A percentile compares a stretch with the other conserved stretches of the same genome.
These are phyloP conservation scores for Leccinum subrobustum DNA, from an alignment of 1,284 basidiomycete genomes.

Conservation along the genomic window DNA sequence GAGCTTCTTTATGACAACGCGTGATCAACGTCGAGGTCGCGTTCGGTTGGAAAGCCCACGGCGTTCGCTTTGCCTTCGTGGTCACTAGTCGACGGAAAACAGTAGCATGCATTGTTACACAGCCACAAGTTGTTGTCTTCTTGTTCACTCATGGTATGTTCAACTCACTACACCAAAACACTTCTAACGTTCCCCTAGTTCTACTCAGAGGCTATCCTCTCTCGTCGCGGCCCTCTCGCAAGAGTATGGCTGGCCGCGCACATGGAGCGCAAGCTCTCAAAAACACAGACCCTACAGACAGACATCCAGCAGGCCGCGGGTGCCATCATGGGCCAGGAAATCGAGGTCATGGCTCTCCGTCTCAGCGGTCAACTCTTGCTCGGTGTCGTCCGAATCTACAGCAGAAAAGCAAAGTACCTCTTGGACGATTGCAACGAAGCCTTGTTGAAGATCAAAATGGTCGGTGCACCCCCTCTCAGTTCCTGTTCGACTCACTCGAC, in stretches of 20 bases:
- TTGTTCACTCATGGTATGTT: conserved; percentile 22
- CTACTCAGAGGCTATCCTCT: conserved; percentile 90
- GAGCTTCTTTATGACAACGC: conserved; percentile 38
- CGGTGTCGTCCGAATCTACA: conserved; percentile 96
- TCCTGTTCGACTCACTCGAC: conserved; percentile 5
- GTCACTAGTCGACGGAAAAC: background rate
- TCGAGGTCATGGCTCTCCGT: conserved; percentile 89
- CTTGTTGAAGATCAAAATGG: conserved; percentile 93
- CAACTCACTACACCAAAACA: no score
- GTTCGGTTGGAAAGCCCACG: conserved; percentile 33
- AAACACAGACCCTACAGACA: conserved; percentile 90
- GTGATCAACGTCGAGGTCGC: conserved; percentile 30
- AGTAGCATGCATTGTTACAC: conserved; percentile 1
- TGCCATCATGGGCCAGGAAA: conserved; percentile 87
- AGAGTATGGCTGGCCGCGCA: conserved; percentile 99
- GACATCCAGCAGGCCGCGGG: conserved; percentile 95
- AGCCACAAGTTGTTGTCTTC: conserved; percentile 14
- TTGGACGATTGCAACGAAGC: conserved; percentile 98
- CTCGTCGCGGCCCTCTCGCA: conserved; percentile 90
- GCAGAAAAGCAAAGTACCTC: conserved; percentile 95
- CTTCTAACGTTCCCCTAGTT: conserved; percentile 49
- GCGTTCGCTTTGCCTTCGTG: background rate
- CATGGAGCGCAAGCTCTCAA: conserved; percentile 97
- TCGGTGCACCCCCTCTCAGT: conserved; percentile 32
- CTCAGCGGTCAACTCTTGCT: conserved; percentile 93